Evolutionary conservation across 257 asterid genomes (phyloP).

Genomic region (Nicotiana tabacum): DNA sequence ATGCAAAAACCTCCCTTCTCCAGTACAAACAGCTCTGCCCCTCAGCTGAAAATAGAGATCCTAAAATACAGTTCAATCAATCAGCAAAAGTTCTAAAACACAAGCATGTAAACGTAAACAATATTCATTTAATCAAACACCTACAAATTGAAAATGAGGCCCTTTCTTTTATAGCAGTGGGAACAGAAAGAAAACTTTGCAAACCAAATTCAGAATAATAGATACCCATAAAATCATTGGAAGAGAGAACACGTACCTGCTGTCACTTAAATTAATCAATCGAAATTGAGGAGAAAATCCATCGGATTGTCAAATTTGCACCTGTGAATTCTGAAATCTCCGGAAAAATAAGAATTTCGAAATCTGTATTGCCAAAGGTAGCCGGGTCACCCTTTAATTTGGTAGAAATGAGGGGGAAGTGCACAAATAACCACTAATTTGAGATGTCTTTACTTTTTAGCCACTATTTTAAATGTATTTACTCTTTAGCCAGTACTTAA

Average conservation of each 20-base stretch:
- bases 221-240: too few relatives aligned
- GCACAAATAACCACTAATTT: too few relatives aligned
- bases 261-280: too few relatives aligned
- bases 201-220: too few relatives aligned
- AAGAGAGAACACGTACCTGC: too few relatives aligned
- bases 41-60: not conserved
- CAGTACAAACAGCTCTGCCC: conserved; percentile 22
- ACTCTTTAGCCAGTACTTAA: too few relatives aligned
- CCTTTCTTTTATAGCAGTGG: too few relatives aligned
- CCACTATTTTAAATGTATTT: too few relatives aligned
- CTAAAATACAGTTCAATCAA: not conserved
- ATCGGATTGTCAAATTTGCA: not conserved
- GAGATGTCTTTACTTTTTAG: too few relatives aligned
- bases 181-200: too few relatives aligned
- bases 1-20: conserved; percentile 10
- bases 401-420: too few relatives aligned
- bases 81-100: not conserved
- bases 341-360: not conserved
- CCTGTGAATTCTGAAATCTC: not conserved
- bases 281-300: not conserved
- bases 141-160: too few relatives aligned
- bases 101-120: not conserved
- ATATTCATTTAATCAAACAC: not conserved
- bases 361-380: not conserved
- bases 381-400: not conserved